These are phyloP conservation scores for Hygrophoropsis aurantiaca DNA, from an alignment of 768 basidiomycete species.

Conservation along the genomic window DNA sequence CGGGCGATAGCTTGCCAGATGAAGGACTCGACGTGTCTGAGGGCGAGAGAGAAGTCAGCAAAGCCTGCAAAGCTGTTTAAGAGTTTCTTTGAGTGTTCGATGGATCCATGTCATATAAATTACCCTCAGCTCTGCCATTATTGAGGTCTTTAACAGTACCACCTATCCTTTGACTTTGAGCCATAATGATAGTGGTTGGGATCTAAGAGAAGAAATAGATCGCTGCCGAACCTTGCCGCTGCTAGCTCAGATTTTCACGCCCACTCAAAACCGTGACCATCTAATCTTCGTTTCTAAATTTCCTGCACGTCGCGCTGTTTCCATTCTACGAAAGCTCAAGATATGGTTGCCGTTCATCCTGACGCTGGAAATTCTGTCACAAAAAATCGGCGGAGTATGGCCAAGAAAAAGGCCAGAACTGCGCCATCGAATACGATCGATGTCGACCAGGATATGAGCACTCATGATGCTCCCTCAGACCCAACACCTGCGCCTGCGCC, in stretches of 20 bases:
- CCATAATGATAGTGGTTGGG: conserved; percentile 1
- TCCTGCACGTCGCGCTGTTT: conserved; percentile 6
- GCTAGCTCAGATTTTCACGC: no score
- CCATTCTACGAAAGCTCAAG: conserved; percentile 4
- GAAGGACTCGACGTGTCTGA: conserved; percentile 4
- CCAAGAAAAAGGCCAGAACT: conserved; percentile 36
- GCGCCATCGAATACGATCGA: conserved; percentile 12
- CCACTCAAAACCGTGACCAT: no score
- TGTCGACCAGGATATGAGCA: conserved; percentile 32
- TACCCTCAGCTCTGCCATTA: conserved; percentile 37
- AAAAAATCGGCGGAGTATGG: conserved; percentile 45
- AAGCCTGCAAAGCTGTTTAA: conserved; percentile 37
- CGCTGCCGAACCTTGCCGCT: not conserved
- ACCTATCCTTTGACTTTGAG: not conserved
- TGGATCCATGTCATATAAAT: not conserved
- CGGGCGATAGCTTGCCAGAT: conserved; percentile 37
- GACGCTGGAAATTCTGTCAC: conserved; percentile 26
- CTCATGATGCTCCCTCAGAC: conserved; percentile 13
- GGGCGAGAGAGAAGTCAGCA: conserved; percentile 37
- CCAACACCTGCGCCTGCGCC: conserved; percentile 8
- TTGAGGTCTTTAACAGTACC: conserved; percentile 24
- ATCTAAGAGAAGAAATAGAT: conserved; percentile 3
- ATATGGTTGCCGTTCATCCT: conserved; percentile 44
- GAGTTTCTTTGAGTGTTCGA: conserved; percentile 9
- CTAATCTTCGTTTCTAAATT: not conserved